A percentile compares a stretch with the other conserved stretches of the same genome.
These are phyloP conservation scores for Hymenoscyphus albidus DNA, from an alignment of 2,329 filamentous ascomycete species.

Conservation along the genomic window DNA sequence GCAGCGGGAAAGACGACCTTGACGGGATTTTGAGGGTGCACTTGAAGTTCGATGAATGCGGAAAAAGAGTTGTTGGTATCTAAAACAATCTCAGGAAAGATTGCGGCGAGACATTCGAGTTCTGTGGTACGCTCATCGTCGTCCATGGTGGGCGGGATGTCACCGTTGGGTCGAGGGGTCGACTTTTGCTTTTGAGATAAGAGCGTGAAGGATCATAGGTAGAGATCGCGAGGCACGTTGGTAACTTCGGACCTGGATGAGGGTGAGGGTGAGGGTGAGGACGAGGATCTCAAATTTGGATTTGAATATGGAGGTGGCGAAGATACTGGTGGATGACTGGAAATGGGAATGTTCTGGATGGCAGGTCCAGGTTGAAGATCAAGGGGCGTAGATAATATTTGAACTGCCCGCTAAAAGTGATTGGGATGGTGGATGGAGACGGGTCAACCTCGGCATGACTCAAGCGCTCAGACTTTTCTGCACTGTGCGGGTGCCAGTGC, in stretches of 20 bases:
- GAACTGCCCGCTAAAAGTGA: too few species aligned
- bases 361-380: too few species aligned
- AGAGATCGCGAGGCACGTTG: background rate
- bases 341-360: background rate
- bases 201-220: slow-evolving; percentile 21
- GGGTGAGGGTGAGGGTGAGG: background rate
- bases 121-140: slow-evolving; percentile 59
- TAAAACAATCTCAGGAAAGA: slow-evolving; percentile 61
- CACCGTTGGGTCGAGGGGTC: slow-evolving; percentile 27
- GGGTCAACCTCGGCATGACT: too few species aligned
- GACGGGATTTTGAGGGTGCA: slow-evolving; percentile 51
- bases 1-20: slow-evolving; percentile 55
- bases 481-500: too few species aligned
- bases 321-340: slow-evolving; percentile 2
- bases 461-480: too few species aligned
- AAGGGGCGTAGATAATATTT: too few species aligned
- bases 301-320: slow-evolving; percentile 6
- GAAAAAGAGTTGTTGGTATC: slow-evolving; percentile 44
- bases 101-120: slow-evolving; percentile 57
- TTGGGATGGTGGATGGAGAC: too few species aligned
- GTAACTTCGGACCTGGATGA: slow-evolving; percentile 4
- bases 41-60: slow-evolving; percentile 51
- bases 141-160: slow-evolving; percentile 47
- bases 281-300: slow-evolving; percentile 8
- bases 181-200: slow-evolving; percentile 21